Conservation (phyloP, 129 eudicot species). For the Deinandra increscens region DNA sequence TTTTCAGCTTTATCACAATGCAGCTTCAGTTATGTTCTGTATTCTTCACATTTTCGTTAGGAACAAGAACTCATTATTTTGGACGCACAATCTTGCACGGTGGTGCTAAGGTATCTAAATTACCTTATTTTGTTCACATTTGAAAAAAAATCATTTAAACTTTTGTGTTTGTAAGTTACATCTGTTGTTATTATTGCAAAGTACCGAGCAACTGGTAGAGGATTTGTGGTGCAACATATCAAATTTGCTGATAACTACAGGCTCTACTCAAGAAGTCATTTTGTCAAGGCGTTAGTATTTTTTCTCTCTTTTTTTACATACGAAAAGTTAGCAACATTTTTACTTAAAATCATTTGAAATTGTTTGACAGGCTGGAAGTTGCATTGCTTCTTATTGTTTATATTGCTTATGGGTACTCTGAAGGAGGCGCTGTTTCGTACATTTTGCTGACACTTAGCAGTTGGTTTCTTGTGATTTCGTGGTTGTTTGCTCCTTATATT, state of each 20-base stretch:
- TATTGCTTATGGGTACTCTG: conserved; percentile 77
- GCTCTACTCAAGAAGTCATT: conserved; percentile 97
- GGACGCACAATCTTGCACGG: conserved; percentile 97
- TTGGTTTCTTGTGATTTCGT: conserved; percentile 95
- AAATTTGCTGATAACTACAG: conserved; percentile 96
- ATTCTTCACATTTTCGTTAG: conserved; percentile 93
- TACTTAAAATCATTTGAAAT: not conserved
- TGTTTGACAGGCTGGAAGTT: conserved; percentile 73
- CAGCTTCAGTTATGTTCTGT: conserved; percentile 97
- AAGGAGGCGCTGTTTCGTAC: conserved; percentile 74
- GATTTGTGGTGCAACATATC: conserved; percentile 96
- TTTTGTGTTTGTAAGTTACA: conserved; percentile 10
- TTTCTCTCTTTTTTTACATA: not conserved
- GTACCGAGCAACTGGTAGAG: conserved; percentile 99
- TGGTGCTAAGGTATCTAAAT: conserved; percentile 84
- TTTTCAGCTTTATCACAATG: conserved; percentile 92
- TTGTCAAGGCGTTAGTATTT: conserved; percentile 86
- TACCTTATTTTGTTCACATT: not conserved
- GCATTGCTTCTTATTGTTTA: conserved; percentile 83
- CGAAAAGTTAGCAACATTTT: not conserved
- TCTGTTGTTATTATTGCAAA: conserved; percentile 28
- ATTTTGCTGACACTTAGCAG: conserved; percentile 83
- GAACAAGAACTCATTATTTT: conserved; percentile 97
- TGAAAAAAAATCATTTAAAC: conserved; percentile 5
- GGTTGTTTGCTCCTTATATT: conserved; percentile 97